Percentiles rank a stretch among this genome's conserved stretches.
Evolutionary conservation across 164 flowering plant genomes (phyloP).

Genomic region (Cinnamomum chago): DNA sequence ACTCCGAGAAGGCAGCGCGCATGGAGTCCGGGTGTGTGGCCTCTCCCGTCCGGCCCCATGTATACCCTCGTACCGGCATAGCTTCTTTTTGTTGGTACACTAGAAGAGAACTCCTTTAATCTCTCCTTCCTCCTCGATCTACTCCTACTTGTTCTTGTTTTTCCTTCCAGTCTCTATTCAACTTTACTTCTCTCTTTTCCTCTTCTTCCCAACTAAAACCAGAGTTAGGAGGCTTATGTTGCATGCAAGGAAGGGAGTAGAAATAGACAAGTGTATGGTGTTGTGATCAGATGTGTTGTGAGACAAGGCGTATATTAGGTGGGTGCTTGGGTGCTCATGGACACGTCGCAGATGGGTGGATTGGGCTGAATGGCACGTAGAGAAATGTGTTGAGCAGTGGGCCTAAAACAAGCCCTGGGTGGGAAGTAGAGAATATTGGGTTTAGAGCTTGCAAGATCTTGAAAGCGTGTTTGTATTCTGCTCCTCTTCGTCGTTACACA

Average conservation of each 20-base stretch:
- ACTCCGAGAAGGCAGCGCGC: conserved; percentile 9
- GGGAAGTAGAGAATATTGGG: no score
- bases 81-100: no score
- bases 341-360: neutral
- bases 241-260: no score
- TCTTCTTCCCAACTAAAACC: neutral
- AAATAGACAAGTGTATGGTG: no score
- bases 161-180: no score
- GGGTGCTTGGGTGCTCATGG: neutral
- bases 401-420: neutral
- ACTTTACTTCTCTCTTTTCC: neutral
- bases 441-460: no score
- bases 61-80: neutral
- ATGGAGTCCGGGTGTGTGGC: neutral
- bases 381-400: neutral
- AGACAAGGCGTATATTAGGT: neutral
- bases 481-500: no score
- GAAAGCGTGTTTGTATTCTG: no score
- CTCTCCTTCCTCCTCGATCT: neutral
- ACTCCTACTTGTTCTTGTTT: neutral
- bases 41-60: conserved; percentile 1
- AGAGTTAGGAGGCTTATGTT: neutral
- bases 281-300: neutral
- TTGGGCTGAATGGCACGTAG: neutral
- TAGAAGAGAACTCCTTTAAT: no score